These are phyloP conservation scores for Pyricularia sp. DNA, from an alignment of 2,329 filamentous ascomycete genomes.

Conservation along the genomic window DNA sequence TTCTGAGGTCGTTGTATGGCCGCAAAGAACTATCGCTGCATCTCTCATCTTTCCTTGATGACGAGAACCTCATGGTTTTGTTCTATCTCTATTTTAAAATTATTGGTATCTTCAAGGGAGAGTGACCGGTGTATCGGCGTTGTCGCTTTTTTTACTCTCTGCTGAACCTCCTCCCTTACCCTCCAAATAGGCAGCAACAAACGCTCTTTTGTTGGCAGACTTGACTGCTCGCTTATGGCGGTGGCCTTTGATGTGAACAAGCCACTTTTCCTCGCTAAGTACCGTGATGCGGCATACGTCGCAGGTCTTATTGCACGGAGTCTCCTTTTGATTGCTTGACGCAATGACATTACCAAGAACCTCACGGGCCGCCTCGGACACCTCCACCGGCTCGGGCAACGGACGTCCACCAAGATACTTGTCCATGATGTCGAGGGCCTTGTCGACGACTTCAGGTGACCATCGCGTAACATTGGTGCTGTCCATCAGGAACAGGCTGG, in stretches of 20 bases:
- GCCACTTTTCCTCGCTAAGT: conserved; percentile 44
- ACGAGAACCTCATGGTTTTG: too few species aligned
- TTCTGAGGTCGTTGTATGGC: too few species aligned
- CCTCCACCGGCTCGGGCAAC: conserved; percentile 39
- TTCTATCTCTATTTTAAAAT: too few species aligned
- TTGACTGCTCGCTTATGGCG: conserved; percentile 23
- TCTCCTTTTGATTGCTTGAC: conserved; percentile 39
- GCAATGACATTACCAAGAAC: conserved; percentile 43
- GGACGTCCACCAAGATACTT: conserved; percentile 49
- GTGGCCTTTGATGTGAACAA: conserved; percentile 32
- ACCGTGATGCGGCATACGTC: conserved; percentile 60
- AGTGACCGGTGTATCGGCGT: not conserved
- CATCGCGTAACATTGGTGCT: conserved; percentile 61
- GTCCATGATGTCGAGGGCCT: conserved; percentile 52
- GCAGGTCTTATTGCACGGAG: conserved; percentile 53
- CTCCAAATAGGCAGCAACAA: conserved; percentile 1
- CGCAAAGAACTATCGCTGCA: too few species aligned
- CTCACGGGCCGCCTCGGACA: conserved; percentile 38
- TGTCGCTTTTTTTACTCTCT: not conserved
- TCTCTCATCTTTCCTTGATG: too few species aligned
- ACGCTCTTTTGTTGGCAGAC: conserved; percentile 16
- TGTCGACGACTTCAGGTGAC: conserved; percentile 50
- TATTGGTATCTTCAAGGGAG: not conserved
- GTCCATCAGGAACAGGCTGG: conserved; percentile 70
- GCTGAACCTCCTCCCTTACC: not conserved